Conservation (phyloP, 2,329 filamentous ascomycete species). For the Fusarium albidum region DNA sequence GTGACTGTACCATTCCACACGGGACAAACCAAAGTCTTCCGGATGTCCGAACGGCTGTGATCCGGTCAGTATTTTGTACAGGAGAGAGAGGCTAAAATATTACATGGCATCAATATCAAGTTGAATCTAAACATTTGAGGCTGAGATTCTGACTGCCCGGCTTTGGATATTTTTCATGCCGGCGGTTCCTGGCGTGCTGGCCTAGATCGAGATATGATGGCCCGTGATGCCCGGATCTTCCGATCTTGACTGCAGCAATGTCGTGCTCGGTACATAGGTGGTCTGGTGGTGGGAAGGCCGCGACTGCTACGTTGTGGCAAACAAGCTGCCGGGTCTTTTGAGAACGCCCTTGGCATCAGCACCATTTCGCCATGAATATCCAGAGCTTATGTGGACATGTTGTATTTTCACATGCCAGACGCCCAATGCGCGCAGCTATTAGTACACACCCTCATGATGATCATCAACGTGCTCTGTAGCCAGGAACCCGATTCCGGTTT, state of each 20-base stretch:
- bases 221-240: constrained; percentile 16
- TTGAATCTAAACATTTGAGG: constrained; percentile 19
- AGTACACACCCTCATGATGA: no score
- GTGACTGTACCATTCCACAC: no score
- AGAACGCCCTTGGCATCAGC: neutral
- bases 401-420: constrained; percentile 30
- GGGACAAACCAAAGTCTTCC: constrained; percentile 2
- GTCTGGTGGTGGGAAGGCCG: constrained; percentile 7
- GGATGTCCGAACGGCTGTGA: constrained; percentile 2
- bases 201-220: constrained; percentile 17
- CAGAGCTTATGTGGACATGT: neutral
- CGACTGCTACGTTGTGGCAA: constrained; percentile 1
- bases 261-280: neutral
- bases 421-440: constrained; percentile 2
- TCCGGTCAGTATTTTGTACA: neutral
- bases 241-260: constrained; percentile 10
- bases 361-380: neutral
- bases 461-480: constrained; percentile 6
- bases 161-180: constrained; percentile 5
- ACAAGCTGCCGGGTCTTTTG: neutral
- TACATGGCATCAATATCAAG: neutral
- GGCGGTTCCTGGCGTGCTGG: constrained; percentile 6
- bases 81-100: constrained; percentile 9
- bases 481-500: constrained; percentile 1
- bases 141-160: constrained; percentile 14